Percentiles rank a stretch among this genome's conserved stretches.
Conservation (phyloP, 106 monocot species). For the Apostasia shenzhenica region DNA sequence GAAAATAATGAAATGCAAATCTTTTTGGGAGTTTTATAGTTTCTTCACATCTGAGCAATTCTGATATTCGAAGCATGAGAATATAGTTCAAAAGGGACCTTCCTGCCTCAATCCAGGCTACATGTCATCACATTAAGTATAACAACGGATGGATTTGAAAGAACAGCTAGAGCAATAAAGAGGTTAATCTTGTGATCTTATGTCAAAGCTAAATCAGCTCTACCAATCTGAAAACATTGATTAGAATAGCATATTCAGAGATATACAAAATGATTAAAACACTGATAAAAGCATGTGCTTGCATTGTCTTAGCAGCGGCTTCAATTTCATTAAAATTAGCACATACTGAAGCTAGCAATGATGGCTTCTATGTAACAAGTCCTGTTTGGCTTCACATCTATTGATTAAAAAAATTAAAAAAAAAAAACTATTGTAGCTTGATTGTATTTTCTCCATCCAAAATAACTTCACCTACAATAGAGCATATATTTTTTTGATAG, state of each 20-base stretch:
- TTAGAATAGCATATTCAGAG: background rate
- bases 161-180: slow-evolving; percentile 85
- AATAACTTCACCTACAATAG: slow-evolving; percentile 76
- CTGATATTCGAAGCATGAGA: slow-evolving; percentile 91
- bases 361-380: slow-evolving; percentile 90
- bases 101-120: slow-evolving; percentile 88
- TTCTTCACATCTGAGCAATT: slow-evolving; percentile 93
- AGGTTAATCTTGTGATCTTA: slow-evolving; percentile 96
- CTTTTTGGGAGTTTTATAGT: slow-evolving; percentile 88
- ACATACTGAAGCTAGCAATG: slow-evolving; percentile 79
- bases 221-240: slow-evolving; percentile 57
- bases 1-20: slow-evolving; percentile 11
- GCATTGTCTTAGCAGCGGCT: slow-evolving; percentile 94
- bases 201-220: slow-evolving; percentile 66
- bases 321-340: slow-evolving; percentile 83
- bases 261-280: no score
- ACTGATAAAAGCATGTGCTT: slow-evolving; percentile 86
- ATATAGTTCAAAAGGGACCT: slow-evolving; percentile 83
- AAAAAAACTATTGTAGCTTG: slow-evolving; percentile 71
- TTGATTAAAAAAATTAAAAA: no score
- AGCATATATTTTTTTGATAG: background rate
- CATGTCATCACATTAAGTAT: slow-evolving; percentile 95
- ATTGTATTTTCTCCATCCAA: slow-evolving; percentile 98
- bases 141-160: slow-evolving; percentile 94
- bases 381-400: slow-evolving; percentile 83